These are phyloP conservation scores for Cicer yamashitae DNA, from an alignment of 306 rosid species.

Conservation along the genomic window DNA sequence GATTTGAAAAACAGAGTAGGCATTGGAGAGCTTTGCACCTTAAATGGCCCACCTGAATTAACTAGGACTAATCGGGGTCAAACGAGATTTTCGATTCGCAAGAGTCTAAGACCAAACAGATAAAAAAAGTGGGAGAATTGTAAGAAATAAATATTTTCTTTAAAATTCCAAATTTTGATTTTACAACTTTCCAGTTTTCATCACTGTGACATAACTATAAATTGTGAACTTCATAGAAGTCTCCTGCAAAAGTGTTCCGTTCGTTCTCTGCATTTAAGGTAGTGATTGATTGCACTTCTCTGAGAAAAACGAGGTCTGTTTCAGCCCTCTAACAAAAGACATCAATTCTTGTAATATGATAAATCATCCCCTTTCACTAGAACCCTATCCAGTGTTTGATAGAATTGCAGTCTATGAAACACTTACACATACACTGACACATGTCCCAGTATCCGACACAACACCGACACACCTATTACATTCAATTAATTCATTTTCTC, in stretches of 20 bases:
- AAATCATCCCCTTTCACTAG: background rate
- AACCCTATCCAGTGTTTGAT: background rate
- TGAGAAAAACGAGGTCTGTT: background rate
- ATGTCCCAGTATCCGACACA: too few relatives aligned
- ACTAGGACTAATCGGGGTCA: background rate
- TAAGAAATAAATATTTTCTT: background rate
- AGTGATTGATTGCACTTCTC: background rate
- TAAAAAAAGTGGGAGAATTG: background rate
- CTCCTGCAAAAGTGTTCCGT: conserved; percentile 8
- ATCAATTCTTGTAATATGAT: conserved; percentile 4
- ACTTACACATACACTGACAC: too few relatives aligned
- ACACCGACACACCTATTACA: too few relatives aligned
- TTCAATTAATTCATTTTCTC: too few relatives aligned
- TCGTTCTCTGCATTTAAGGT: conserved; percentile 2
- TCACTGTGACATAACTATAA: background rate
- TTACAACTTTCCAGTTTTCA: conserved; percentile 6
- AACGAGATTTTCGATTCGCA: background rate
- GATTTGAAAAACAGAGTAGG: background rate
- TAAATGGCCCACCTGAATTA: background rate
- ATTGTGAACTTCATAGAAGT: background rate
- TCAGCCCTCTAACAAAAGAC: background rate
- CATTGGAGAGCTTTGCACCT: background rate
- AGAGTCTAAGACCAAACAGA: background rate
- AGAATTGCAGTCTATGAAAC: too few relatives aligned
- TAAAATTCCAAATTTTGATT: background rate